Percentiles rank a stretch among this genome's conserved stretches.
Conservation (phyloP, 495 filamentous ascomycete genomes). For the Amniculicola lignicola region DNA sequence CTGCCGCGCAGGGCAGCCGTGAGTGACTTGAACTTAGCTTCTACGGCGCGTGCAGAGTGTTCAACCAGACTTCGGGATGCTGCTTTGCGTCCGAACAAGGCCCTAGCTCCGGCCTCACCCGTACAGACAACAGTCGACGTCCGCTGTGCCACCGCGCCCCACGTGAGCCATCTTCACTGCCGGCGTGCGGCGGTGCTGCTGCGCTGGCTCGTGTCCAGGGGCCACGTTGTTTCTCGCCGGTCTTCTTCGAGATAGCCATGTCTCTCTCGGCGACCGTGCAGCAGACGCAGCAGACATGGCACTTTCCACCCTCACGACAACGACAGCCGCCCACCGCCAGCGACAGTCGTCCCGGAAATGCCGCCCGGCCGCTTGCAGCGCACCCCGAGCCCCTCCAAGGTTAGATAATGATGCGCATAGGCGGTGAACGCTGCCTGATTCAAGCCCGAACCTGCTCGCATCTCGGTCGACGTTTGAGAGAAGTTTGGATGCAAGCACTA, state of each 20-base stretch:
- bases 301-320: background rate
- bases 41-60: conserved; percentile 19
- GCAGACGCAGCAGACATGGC: background rate
- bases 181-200: conserved; percentile 18
- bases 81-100: conserved; percentile 21
- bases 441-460: conserved; percentile 29
- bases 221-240: conserved; percentile 26
- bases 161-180: conserved; percentile 27
- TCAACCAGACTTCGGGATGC: conserved; percentile 10
- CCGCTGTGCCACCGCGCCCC: conserved; percentile 21
- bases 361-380: conserved; percentile 23
- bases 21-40: too few relatives aligned
- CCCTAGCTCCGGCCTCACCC: conserved; percentile 34
- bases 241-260: conserved; percentile 17
- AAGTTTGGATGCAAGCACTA: conserved; percentile 32
- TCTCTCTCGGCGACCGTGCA: background rate
- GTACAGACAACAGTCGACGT: conserved; percentile 7
- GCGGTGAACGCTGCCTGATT: conserved; percentile 37
- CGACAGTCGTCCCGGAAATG: conserved; percentile 18
- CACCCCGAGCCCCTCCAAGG: conserved; percentile 15
- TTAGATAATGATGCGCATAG: conserved; percentile 31
- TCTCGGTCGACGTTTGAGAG: conserved; percentile 29
- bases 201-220: conserved; percentile 20
- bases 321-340: background rate
- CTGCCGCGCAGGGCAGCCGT: conserved; percentile 26